Evolutionary conservation across 257 asterid species (phyloP).

Genomic region (Prunella vulgaris): DNA sequence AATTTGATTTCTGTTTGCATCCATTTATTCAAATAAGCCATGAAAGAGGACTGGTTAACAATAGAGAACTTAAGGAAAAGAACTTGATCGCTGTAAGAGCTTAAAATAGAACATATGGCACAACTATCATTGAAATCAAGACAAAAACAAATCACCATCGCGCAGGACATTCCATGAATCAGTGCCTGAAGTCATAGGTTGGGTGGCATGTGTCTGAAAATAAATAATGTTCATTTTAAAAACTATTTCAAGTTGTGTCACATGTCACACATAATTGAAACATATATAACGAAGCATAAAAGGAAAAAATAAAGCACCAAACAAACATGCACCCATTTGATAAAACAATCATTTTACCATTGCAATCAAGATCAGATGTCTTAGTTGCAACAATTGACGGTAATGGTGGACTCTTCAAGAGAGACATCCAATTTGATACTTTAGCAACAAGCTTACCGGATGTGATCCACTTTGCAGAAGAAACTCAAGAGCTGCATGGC

Average conservation of each 20-base stretch:
- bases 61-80: neutral
- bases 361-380: slow-evolving; percentile 18
- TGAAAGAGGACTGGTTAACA: neutral
- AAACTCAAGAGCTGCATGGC: slow-evolving; percentile 95
- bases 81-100: neutral
- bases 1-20: neutral
- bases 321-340: neutral
- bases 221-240: too few species aligned
- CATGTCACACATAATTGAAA: too few species aligned
- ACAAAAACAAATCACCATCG: too few species aligned
- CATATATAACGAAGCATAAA: too few species aligned
- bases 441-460: slow-evolving; percentile 66
- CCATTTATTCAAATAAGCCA: neutral
- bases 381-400: slow-evolving; percentile 9
- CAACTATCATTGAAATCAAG: too few species aligned
- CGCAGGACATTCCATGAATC: too few species aligned
- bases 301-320: slow-evolving; percentile 3
- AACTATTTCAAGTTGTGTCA: too few species aligned
- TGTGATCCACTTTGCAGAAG: slow-evolving; percentile 87
- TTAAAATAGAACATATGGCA: too few species aligned
- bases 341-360: neutral
- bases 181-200: too few species aligned
- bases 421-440: slow-evolving; percentile 8
- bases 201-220: too few species aligned
- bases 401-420: neutral